phyloP scores from a whole-genome alignment of 768 basidiomycete species.

The Suillus subaureus region DNA sequence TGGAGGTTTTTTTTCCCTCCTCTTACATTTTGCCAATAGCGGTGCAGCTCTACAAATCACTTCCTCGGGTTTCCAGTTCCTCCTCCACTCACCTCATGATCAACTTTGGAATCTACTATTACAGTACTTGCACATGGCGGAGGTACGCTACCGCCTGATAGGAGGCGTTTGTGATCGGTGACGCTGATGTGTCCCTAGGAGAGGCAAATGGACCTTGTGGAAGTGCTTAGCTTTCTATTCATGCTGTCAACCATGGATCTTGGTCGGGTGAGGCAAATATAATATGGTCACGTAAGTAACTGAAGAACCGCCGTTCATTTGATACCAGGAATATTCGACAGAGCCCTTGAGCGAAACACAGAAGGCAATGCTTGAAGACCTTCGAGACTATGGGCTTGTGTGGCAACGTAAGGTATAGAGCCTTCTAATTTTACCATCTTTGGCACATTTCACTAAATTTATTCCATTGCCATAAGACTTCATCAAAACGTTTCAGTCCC shows the following conservation, averaged over 20 bases:
- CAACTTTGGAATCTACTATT: slow-evolving; percentile 95
- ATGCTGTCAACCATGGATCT: slow-evolving; percentile 98
- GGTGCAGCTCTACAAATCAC: slow-evolving; percentile 78
- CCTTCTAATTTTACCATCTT: slow-evolving; percentile 17
- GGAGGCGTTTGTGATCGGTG: slow-evolving; percentile 14
- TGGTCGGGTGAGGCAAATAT: slow-evolving; percentile 61
- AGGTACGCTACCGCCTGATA: slow-evolving; percentile 48
- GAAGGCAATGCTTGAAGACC: slow-evolving; percentile 85
- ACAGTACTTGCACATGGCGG: slow-evolving; percentile 85
- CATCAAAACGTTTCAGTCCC: slow-evolving; percentile 85
- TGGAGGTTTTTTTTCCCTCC: neutral
- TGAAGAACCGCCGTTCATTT: slow-evolving; percentile 9
- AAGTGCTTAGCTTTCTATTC: slow-evolving; percentile 92
- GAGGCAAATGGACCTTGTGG: slow-evolving; percentile 89
- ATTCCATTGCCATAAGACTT: slow-evolving; percentile 45
- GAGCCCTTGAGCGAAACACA: slow-evolving; percentile 80
- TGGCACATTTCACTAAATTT: slow-evolving; percentile 15
- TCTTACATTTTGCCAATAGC: slow-evolving; percentile 31
- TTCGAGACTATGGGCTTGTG: slow-evolving; percentile 92
- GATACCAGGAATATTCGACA: slow-evolving; percentile 81
- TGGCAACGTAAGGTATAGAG: slow-evolving; percentile 75
- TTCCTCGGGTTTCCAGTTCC: slow-evolving; percentile 93
- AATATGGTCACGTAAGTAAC: neutral
- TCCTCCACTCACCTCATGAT: slow-evolving; percentile 90
- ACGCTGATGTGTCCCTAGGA: slow-evolving; percentile 48